Conservation (phyloP, 2,329 filamentous ascomycete genomes). For the Fusarium sp. region DNA sequence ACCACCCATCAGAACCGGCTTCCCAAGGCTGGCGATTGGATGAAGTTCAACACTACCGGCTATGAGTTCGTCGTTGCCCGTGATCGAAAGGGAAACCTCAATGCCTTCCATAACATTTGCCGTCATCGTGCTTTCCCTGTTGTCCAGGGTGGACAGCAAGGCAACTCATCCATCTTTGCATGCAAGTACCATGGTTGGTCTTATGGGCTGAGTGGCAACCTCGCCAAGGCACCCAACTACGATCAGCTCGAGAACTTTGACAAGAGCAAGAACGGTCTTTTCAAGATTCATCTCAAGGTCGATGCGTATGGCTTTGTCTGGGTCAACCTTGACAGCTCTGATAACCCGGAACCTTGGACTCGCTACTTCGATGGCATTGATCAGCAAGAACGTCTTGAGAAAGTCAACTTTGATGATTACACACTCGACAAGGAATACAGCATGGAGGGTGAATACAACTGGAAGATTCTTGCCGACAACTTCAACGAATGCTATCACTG, state of each 20-base stretch:
- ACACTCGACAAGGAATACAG: constrained; percentile 66
- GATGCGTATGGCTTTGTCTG: constrained; percentile 67
- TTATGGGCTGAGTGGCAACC: constrained; percentile 66
- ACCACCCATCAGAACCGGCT: constrained; percentile 64
- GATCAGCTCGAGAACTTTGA: constrained; percentile 67
- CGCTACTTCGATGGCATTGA: constrained; percentile 63
- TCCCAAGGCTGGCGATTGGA: constrained; percentile 65
- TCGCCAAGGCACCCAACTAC: constrained; percentile 68
- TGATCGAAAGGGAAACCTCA: constrained; percentile 57
- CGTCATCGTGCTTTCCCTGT: constrained; percentile 70
- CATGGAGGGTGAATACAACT: constrained; percentile 67
- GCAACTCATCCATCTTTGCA: constrained; percentile 63
- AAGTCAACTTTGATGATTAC: constrained; percentile 60
- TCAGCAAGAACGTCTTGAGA: constrained; percentile 52
- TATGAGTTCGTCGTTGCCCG: constrained; percentile 63
- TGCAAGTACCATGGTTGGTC: constrained; percentile 74
- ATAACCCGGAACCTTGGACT: constrained; percentile 61
- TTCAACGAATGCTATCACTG: constrained; percentile 64
- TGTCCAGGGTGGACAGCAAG: constrained; percentile 56
- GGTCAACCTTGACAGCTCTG: constrained; percentile 64
- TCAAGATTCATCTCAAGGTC: constrained; percentile 64
- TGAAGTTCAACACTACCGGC: constrained; percentile 64
- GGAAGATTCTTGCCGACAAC: constrained; percentile 71
- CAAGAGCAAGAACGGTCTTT: constrained; percentile 64
- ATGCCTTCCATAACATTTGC: constrained; percentile 73